Base-by-base conservation (phyloP, 768 basidiomycete genomes). In the Boletus rufocinnamomeus region DNA sequence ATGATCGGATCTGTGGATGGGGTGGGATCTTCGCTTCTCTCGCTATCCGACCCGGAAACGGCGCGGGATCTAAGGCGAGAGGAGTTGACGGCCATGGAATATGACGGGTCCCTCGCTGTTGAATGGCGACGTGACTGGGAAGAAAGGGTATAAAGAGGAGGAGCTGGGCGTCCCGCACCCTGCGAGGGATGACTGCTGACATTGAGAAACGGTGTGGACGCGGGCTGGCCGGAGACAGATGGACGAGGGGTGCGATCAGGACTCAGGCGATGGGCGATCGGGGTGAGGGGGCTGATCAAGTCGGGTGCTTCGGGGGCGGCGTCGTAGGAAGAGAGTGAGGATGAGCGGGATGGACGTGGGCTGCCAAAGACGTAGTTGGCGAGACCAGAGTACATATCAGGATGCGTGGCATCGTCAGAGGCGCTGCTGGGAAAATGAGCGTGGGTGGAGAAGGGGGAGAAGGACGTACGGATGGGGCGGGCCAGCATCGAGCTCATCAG, bases 221-320 rank as follows among this genome's bases (percentile, higher is more conserved):
- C 45, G 19, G 57, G 21, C 6, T 69, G 45, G 34, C 60, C 58
- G 23, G 74, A 75, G 35, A 81, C 65, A 27, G 80, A 80, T 11
- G 75, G 76, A 41, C 80, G 78, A 6, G 80, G 80, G 0, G 80
- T 81, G 38, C 72, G 75, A 62, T 82, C 78, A 21, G 71, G 48
- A 38, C 73, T 75, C 43, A 57, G n/a, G 13, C 66, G 57, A 25
- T 57, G 64, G 4, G 62, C 43, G 23, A 69, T 52, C 25, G 70
- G 63, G 3, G 74, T 69, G 57, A 81, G 75, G 0, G 78, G 79
- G 47, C 77, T 78, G 64, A 77, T 70, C 41, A 61, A 56, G 34
- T 70, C 69, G 45, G 72, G 52, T 23, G 66, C 47, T 11, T 68
- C 67, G 23, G 59, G 27, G n/a, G 3, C 25, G 7, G 56, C 59